Evolutionary conservation across 1,139 yeast species (phyloP).

Genomic region (Saccharomycopsis hybrid): DNA sequence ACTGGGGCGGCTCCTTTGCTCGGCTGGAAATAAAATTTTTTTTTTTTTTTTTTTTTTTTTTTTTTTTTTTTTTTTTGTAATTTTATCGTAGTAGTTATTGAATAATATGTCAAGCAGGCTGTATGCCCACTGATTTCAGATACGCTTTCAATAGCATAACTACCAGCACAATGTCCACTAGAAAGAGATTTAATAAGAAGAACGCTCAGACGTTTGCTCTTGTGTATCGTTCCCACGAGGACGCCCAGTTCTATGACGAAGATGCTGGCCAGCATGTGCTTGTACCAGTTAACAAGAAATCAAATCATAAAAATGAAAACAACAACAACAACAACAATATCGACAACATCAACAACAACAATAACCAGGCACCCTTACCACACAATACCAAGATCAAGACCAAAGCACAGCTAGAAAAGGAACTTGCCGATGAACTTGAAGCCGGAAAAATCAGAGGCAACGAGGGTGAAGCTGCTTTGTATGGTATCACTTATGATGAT

Average conservation of each 20-base stretch:
- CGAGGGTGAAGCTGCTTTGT: slow-evolving; percentile 79
- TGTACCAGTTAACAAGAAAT: slow-evolving; percentile 53
- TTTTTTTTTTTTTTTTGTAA: too few relatives aligned
- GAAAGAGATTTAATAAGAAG: slow-evolving; percentile 46
- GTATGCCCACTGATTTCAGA: too few relatives aligned
- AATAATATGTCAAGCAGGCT: too few relatives aligned
- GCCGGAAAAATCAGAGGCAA: slow-evolving; percentile 36
- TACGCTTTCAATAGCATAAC: too few relatives aligned
- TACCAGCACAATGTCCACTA: too few relatives aligned
- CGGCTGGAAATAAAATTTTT: too few relatives aligned
- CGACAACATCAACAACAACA: slow-evolving; percentile 19
- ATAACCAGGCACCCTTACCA: too few relatives aligned
- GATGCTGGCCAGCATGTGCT: slow-evolving; percentile 79
- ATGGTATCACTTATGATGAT: slow-evolving; percentile 85
- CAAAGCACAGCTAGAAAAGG: slow-evolving; percentile 30
- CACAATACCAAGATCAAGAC: slow-evolving; percentile 18
- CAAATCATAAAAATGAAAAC: slow-evolving; percentile 27
- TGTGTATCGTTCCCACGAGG: slow-evolving; percentile 89
- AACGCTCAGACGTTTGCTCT: slow-evolving; percentile 72
- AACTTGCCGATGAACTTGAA: slow-evolving; percentile 35
- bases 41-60: too few relatives aligned
- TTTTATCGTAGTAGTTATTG: too few relatives aligned
- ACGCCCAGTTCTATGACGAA: slow-evolving; percentile 72
- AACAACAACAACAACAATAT: slow-evolving; percentile 31
- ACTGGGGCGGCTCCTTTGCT: too few relatives aligned